These are phyloP conservation scores for Lachancea sp. DNA, from an alignment of 805 yeast genomes.

Conservation along the genomic window DNA sequence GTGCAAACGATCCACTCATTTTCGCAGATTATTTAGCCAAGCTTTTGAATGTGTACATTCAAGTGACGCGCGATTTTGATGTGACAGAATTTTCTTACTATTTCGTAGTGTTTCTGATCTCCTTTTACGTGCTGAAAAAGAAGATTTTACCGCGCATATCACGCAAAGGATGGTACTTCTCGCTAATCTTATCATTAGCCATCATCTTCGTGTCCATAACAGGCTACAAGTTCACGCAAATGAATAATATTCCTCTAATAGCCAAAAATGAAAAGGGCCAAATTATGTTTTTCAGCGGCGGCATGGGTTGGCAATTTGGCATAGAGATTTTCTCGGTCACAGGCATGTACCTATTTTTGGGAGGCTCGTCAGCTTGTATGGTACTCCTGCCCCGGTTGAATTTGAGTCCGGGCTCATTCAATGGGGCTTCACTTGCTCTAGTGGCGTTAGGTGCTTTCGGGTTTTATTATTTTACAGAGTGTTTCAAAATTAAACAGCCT, in stretches of 20 bases:
- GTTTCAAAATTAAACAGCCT: conserved; percentile 27
- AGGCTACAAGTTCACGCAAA: conserved; percentile 60
- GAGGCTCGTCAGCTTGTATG: conserved; percentile 36
- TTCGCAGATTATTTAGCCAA: conserved; percentile 51
- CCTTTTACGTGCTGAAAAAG: conserved; percentile 45
- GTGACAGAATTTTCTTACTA: conserved; percentile 38
- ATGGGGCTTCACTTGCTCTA: conserved; percentile 14
- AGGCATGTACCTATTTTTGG: conserved; percentile 43
- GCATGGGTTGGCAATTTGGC: conserved; percentile 64
- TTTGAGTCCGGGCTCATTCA: conserved; percentile 17
- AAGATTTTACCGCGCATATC: conserved; percentile 34
- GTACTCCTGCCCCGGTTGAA: conserved; percentile 33
- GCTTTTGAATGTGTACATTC: conserved; percentile 39
- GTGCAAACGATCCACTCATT: conserved; percentile 36
- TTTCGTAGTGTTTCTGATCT: conserved; percentile 39
- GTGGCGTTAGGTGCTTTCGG: conserved; percentile 17
- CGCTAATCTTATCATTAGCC: conserved; percentile 34
- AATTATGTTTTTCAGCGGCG: conserved; percentile 58
- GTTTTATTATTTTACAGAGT: conserved; percentile 23
- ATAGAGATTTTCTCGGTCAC: conserved; percentile 53
- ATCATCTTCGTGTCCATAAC: conserved; percentile 43
- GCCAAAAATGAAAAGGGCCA: conserved; percentile 45
- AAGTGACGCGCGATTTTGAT: conserved; percentile 41
- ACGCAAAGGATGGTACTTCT: conserved; percentile 24
- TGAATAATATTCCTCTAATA: conserved; percentile 56